A percentile compares a stretch with the other conserved stretches of the same genome.
These are phyloP conservation scores for Dothistroma septosporum DNA, from an alignment of 2,329 filamentous ascomycete species.

Conservation along the genomic window DNA sequence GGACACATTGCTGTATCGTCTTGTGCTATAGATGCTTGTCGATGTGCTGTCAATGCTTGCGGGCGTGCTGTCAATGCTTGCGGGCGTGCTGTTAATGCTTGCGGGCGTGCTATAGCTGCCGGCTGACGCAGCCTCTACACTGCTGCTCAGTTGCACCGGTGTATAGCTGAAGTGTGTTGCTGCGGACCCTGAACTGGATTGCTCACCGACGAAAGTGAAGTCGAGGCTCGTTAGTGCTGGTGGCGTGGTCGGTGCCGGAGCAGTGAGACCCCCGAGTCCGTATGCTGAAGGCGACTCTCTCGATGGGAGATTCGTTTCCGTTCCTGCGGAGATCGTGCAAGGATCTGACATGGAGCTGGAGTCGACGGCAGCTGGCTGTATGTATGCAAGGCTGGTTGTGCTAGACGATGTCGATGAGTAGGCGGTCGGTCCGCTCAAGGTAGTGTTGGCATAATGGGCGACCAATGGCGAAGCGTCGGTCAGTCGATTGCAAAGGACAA, in stretches of 20 bases:
- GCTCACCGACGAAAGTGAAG: background rate
- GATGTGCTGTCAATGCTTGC: background rate
- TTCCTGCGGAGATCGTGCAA: background rate
- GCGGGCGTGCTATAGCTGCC: background rate
- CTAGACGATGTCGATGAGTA: constrained; percentile 1
- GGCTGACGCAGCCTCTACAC: background rate
- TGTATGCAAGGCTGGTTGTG: background rate
- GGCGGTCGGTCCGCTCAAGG: constrained; percentile 2
- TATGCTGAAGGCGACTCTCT: background rate
- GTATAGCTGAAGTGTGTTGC: constrained; percentile 5
- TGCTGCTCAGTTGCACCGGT: background rate
- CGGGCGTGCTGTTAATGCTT: too few species aligned
- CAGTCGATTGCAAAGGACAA: constrained; percentile 11
- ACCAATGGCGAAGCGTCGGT: constrained; percentile 13
- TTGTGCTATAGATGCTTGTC: background rate
- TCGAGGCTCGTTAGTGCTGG: background rate
- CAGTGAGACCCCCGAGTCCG: background rate
- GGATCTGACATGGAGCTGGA: constrained; percentile 1
- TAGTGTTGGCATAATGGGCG: constrained; percentile 19
- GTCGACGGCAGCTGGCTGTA: background rate
- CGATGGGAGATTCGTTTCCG: background rate
- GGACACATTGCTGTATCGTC: constrained; percentile 22
- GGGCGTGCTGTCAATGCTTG: background rate
- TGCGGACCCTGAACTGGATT: background rate
- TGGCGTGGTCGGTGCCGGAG: background rate